Evolutionary conservation across 805 yeast genomes (phyloP), one percentile per base, ranked within the genome.

Genomic region (Wickerhamomyces queroliae): DNA sequence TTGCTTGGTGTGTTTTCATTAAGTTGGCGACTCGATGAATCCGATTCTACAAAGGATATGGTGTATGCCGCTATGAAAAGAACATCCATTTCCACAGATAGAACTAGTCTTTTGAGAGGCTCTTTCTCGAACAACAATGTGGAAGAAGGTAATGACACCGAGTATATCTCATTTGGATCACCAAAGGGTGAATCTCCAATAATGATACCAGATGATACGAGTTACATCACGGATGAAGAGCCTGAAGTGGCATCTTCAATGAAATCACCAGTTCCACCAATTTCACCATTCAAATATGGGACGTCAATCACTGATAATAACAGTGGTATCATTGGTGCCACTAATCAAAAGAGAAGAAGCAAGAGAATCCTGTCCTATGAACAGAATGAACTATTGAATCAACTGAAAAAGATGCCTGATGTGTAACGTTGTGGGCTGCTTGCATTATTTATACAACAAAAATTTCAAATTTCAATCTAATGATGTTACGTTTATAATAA

Each of bases 1-100:
- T 49, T 73, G 3, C 12, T 51, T 2, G 95, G 95, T 2, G 95
- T 86, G 3, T 69, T 78, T 25, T 57, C 74, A 11, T 66, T 87
- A 16, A 80, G 89, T 38, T 72, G 80, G 72, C 74, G 74, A 38
- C 48, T 58, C 16, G 61, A 56, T 16, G 52, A 48, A 8, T n/a
- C 32, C 4, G 37, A 64, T 41, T 57, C 64, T 35, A n/a, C n/a
- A n/a, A 67, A 69, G 1, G 53, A 57, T 15, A 36, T 45, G 57
- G 45, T 30, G 13, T 30, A 30, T 18, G 5, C 17, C 13, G 15
- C 33, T 6, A 18, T 30, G 15, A 30, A 30, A 12, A 16, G 33
- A 15, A 19, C 11, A 18, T 30, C 33, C 17, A 30, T 30, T 18
- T 30, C 33, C 12, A 30, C n/a, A 13, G 51, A 47, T 15, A 41